A percentile compares a stretch with the other conserved stretches of the same genome.
phyloP scores from a whole-genome alignment of 2,329 filamentous ascomycete species.

The Bisporella sp. region DNA sequence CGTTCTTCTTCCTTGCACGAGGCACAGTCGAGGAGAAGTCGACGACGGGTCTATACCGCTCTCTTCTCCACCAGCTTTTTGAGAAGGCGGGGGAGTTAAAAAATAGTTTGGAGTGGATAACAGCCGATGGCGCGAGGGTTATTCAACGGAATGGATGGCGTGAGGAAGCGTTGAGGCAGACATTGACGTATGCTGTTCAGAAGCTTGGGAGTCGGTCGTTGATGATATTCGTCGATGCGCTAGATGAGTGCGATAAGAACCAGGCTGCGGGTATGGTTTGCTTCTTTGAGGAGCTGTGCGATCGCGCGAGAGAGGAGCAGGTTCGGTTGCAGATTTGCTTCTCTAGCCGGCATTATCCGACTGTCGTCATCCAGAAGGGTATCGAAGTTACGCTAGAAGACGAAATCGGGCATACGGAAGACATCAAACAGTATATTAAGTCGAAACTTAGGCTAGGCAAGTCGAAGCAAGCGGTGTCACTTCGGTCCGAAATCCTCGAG shows the following conservation, averaged over 20 bases:
- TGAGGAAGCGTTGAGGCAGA: slow-evolving; percentile 24
- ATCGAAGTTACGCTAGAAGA: slow-evolving; percentile 20
- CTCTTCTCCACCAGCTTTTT: slow-evolving; percentile 41
- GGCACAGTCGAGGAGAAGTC: slow-evolving; percentile 36
- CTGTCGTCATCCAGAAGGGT: slow-evolving; percentile 17
- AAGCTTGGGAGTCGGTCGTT: slow-evolving; percentile 22
- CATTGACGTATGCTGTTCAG: slow-evolving; percentile 17
- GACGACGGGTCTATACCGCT: slow-evolving; percentile 41
- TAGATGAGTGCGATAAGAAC: slow-evolving; percentile 18
- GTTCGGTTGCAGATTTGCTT: slow-evolving; percentile 19
- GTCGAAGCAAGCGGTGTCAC: too few species aligned
- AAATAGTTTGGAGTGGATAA: slow-evolving; percentile 17
- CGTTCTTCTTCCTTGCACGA: slow-evolving; percentile 27
- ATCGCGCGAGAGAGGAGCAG: slow-evolving; percentile 5
- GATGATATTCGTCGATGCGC: slow-evolving; percentile 24
- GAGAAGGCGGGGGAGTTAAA: slow-evolving; percentile 28
- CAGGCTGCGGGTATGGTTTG: slow-evolving; percentile 11
- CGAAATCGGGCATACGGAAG: slow-evolving; percentile 21
- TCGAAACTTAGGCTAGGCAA: slow-evolving; percentile 17
- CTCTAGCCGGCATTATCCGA: slow-evolving; percentile 24
- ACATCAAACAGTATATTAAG: slow-evolving; percentile 23
- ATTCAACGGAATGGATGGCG: slow-evolving; percentile 18
- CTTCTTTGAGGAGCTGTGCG: slow-evolving; percentile 16
- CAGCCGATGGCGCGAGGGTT: slow-evolving; percentile 14
- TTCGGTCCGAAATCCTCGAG: slow-evolving; percentile 10